Base-by-base conservation (phyloP, 2,329 filamentous ascomycete genomes). In the Xylaria multiplex region DNA sequence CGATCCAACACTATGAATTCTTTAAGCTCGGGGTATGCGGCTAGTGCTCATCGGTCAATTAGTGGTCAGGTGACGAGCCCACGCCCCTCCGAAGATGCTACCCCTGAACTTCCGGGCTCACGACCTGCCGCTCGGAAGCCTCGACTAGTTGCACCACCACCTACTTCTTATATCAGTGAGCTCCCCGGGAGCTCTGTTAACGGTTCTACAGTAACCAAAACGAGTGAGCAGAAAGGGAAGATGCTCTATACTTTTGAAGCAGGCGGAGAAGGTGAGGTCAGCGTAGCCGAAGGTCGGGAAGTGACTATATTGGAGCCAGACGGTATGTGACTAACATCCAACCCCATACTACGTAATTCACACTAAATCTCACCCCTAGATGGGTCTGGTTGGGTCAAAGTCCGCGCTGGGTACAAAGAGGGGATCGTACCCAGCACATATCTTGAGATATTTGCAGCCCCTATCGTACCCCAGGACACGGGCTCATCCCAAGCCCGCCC, bases 181-280 rank as follows among this genome's bases (percentile, higher is more conserved):
- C 79, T 90, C 43, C 86, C 90, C 5, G 84, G 87, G 72, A 80
- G 80, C 75, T 69, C 81, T 16, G 75, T 80, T 0, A 85, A 85
- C 65, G 84, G 82, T 11, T 77, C 77, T 2, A 75, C 77, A 8
- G 76, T 67, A 7, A 55, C 62, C 19, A 74, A 72, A 58, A 46
- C 77, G 22, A 67, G 83, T 62, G 87, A 91, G 74, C 89, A 89
- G 69, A 91, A 85, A 77, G 95, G 92, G 54, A 96, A 90, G 79
- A 97, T 98, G 94, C 73, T 97, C 0, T 99, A 97, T 76, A 73
- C 87, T 0, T 99, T 97, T 74, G 90, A 96, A 69, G 91, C 90
- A 8, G 90, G 84, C 59, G 91, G 90, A 1, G 89, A 92, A 0
- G 95, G 93, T 6, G 96, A 99, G 78, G 79, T 98, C 14, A 90